Conservation (phyloP, 768 basidiomycete genomes). For the Tricholoma matsutake region DNA sequence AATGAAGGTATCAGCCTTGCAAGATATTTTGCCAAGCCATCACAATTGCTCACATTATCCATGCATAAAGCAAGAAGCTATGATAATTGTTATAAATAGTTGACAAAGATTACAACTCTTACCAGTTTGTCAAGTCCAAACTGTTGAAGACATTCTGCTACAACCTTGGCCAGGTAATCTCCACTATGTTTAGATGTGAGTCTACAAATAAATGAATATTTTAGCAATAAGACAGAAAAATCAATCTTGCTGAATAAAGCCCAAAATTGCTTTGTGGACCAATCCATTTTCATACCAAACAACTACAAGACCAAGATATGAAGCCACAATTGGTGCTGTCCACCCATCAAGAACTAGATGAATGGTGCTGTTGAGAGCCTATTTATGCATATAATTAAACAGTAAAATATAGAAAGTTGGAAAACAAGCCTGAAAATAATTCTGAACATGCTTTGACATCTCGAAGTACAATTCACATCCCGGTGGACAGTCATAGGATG, state of each 20-base stretch:
- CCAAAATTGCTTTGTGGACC: slow-evolving; percentile 24
- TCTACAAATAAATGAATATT: slow-evolving; percentile 13
- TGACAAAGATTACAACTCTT: slow-evolving; percentile 4
- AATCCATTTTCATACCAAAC: no score
- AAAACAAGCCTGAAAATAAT: no score
- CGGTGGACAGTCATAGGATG: no score
- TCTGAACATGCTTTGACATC: no score
- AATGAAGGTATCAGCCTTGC: not conserved
- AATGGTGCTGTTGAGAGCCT: no score
- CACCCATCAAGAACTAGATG: no score
- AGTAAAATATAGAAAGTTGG: no score
- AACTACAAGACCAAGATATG: no score
- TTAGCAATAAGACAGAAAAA: not conserved
- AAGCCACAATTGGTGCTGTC: no score
- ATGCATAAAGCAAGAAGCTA: not conserved
- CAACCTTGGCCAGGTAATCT: slow-evolving; percentile 23
- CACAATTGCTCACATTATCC: not conserved
- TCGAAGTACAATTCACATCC: no score
- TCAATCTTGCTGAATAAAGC: slow-evolving; percentile 27
- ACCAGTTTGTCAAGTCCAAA: slow-evolving; percentile 27
- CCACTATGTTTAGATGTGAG: slow-evolving; percentile 27
- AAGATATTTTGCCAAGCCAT: not conserved
- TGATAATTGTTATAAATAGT: slow-evolving; percentile 3
- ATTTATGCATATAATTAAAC: no score
- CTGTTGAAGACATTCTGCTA: slow-evolving; percentile 22